These are phyloP conservation scores for Davidsoniella virescens DNA, from an alignment of 2,329 filamentous ascomycete species.

Conservation along the genomic window DNA sequence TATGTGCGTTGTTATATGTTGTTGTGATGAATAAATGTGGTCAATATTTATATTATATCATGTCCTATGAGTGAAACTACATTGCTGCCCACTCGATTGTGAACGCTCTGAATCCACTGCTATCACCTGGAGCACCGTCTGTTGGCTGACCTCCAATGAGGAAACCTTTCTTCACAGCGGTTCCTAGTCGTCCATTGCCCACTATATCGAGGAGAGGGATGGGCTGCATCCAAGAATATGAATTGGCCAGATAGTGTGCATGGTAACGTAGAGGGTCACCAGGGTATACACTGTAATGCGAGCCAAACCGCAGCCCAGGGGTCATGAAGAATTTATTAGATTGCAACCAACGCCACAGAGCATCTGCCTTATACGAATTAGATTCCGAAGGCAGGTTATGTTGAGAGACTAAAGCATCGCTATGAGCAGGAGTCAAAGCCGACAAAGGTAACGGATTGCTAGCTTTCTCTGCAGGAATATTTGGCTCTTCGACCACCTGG, in stretches of 20 bases:
- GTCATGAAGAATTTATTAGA: conserved; percentile 60
- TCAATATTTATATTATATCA: conserved; percentile 1
- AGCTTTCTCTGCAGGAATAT: not conserved
- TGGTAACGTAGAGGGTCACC: conserved; percentile 91
- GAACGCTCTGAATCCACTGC: conserved; percentile 48
- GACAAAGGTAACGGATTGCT: not conserved
- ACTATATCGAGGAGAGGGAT: conserved; percentile 75
- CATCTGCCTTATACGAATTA: conserved; percentile 24
- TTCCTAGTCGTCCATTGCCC: conserved; percentile 72
- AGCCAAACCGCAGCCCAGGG: conserved; percentile 85
- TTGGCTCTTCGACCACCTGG: not conserved
- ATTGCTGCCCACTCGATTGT: conserved; percentile 91
- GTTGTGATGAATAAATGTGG: not conserved
- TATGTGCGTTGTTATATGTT: too few relatives aligned
- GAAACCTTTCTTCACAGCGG: conserved; percentile 91
- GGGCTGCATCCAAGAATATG: conserved; percentile 73
- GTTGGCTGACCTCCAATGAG: conserved; percentile 57
- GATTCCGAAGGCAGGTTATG: conserved; percentile 19
- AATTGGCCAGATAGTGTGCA: conserved; percentile 80
- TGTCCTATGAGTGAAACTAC: conserved; percentile 27
- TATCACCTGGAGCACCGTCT: conserved; percentile 19
- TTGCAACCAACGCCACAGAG: conserved; percentile 69
- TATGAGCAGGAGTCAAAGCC: conserved; percentile 8
- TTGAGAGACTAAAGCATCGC: conserved; percentile 10
- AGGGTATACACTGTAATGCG: conserved; percentile 86